phyloP scores from a whole-genome alignment of 2,329 filamentous ascomycete genomes.

The Colletotrichum kahawae region DNA sequence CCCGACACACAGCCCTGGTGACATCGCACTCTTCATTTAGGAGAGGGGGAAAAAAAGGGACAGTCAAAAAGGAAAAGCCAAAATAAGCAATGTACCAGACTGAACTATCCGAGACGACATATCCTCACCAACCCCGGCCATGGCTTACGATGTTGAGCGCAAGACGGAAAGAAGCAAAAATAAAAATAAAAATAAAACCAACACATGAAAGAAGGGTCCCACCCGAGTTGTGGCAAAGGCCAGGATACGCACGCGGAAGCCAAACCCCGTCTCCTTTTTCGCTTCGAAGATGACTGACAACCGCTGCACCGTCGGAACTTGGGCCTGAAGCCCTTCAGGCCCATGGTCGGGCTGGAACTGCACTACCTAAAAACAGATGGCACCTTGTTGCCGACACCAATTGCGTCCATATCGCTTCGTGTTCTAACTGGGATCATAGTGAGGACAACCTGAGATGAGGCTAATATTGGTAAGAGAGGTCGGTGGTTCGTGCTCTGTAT shows the following conservation, averaged over 20 bases:
- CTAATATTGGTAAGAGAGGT: background rate
- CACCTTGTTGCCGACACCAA: background rate
- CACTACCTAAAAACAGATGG: background rate
- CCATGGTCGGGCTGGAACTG: background rate
- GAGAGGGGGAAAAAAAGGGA: background rate
- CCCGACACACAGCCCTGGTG: background rate
- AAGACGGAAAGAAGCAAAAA: background rate
- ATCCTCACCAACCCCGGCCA: background rate
- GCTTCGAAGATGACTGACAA: background rate
- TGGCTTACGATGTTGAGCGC: background rate
- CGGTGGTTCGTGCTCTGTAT: slow-evolving; percentile 1
- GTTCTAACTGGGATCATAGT: background rate
- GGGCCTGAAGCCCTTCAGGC: background rate
- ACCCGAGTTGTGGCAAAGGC: background rate
- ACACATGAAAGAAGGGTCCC: background rate
- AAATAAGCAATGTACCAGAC: background rate
- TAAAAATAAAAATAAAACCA: background rate
- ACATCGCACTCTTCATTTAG: background rate
- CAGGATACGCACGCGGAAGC: background rate
- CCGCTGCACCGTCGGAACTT: background rate
- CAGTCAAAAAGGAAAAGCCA: background rate
- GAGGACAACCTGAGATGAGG: background rate
- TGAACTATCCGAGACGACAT: background rate
- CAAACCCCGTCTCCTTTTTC: background rate
- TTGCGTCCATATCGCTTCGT: background rate